A percentile compares a stretch with the other conserved stretches of the same genome.
Evolutionary conservation across 2,329 filamentous ascomycete species (phyloP).

Genomic region (Ophiostoma pallidulum): DNA sequence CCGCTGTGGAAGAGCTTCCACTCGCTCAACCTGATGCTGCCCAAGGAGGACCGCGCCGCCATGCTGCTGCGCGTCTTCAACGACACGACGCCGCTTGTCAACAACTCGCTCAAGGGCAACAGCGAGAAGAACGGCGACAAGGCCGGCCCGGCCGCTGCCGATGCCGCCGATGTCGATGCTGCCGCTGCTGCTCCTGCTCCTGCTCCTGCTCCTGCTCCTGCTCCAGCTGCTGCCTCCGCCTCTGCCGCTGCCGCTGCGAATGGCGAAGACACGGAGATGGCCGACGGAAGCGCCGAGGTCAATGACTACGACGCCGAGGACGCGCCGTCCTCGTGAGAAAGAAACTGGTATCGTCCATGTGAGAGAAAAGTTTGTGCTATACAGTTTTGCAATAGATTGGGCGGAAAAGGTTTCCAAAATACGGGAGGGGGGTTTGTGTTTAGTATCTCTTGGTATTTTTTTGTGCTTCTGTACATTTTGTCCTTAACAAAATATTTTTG

Average conservation of each 20-base stretch:
- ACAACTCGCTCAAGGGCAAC: conserved; percentile 46
- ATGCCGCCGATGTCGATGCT: conserved; percentile 8
- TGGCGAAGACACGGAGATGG: conserved; percentile 7
- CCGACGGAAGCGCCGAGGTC: background rate
- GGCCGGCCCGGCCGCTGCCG: conserved; percentile 5
- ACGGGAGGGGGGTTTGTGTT: too few species aligned
- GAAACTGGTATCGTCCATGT: too few species aligned
- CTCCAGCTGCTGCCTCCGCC: conserved; percentile 8
- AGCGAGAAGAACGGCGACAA: conserved; percentile 6
- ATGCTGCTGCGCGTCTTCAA: conserved; percentile 90
- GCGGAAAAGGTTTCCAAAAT: too few species aligned
- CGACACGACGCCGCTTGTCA: conserved; percentile 75
- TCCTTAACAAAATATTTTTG: too few species aligned
- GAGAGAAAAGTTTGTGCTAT: too few species aligned
- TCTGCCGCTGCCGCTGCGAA: conserved; percentile 1
- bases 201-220: too few species aligned
- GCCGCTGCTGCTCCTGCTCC: conserved; percentile 4
- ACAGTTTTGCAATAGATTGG: too few species aligned
- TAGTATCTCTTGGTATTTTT: too few species aligned
- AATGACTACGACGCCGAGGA: conserved; percentile 17
- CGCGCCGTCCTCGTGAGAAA: conserved; percentile 14
- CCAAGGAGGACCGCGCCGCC: conserved; percentile 88
- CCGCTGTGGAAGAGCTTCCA: conserved; percentile 91
- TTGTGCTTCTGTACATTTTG: too few species aligned
- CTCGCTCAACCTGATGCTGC: conserved; percentile 92